phyloP scores from a whole-genome alignment of 2,329 filamentous ascomycete genomes.

The Lasiodiplodia hormozganensis region DNA sequence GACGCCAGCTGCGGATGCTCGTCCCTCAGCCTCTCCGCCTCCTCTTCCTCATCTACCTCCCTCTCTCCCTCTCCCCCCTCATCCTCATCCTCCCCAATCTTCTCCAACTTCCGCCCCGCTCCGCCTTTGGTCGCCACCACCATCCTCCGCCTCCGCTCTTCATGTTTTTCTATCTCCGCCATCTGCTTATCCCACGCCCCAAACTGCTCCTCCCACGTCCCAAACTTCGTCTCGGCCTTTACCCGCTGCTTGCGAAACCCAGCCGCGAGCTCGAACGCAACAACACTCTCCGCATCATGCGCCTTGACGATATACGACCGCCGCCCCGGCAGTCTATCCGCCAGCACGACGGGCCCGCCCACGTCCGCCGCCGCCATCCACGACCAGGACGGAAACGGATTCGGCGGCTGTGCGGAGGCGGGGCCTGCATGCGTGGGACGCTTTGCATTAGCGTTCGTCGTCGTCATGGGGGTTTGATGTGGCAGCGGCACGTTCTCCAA shows the following conservation, averaged over 20 bases:
- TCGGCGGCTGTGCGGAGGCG: too few species aligned
- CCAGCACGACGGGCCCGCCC: neutral
- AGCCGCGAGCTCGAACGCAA: neutral
- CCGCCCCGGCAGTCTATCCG: neutral
- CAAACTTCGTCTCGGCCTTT: neutral
- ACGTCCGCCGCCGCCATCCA: neutral
- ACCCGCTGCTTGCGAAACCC: neutral
- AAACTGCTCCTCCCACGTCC: conserved; percentile 2
- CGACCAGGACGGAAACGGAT: neutral
- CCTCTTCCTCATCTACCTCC: neutral
- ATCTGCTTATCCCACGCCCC: neutral
- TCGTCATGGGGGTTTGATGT: too few species aligned
- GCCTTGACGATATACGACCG: neutral
- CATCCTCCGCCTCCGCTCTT: neutral
- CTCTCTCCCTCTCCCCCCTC: neutral
- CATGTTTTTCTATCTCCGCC: neutral
- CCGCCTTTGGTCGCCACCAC: neutral
- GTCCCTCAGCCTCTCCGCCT: neutral
- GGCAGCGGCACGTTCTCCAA: neutral
- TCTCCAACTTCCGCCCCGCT: neutral
- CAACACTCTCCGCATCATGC: neutral
- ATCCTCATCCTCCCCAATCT: neutral
- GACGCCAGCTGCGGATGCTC: neutral
- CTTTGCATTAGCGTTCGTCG: neutral
- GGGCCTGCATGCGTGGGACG: too few species aligned